Evolutionary conservation across 2,329 filamentous ascomycete genomes (phyloP), one percentile per base, ranked within the genome.

Genomic region (Sclerotinia minor): DNA sequence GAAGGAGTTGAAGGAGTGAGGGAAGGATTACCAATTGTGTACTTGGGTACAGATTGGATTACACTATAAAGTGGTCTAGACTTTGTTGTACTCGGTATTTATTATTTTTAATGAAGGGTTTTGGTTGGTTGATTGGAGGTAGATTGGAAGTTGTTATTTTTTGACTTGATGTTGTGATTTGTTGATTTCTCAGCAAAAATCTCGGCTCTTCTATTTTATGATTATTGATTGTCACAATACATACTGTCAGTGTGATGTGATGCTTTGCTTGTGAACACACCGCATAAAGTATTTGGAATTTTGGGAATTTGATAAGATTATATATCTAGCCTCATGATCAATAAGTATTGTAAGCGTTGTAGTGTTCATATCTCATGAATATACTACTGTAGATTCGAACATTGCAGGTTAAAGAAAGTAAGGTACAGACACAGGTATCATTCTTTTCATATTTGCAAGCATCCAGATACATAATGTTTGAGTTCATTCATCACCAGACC

Each of bases 1-100:
- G 38, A 41, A 41, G 38, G 13, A 41, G 38, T 41, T 41, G 38
- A 41, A 41, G 38, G 38, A 41, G 38, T 41, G 44, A 35, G n/a
- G 29, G 38, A 49, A 24, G 29, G 59, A 61, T 61, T 61, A 61
- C 58, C 58, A 61, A 61, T 21, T 60, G 26, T 19, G 59, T 61
- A 24, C 35, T 21, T 49, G 26, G 7, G 59, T 38, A 38, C 38
- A 13, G 29, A 38, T 61, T 35, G 21, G 2, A 29, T 60, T 49
- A 24, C 57, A 32, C 24, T 45, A 45, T 44, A 44, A 41, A 3
- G 5, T 21, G 41, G 44, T 61, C 58, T 61, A 49, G 44, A 49
- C 58, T 49, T 49, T 49, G 24, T 8, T 11, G 5, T 24, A n/a
- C 11, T 49, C 6, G 11, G 11, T 38, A 38, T 13, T 24, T 35